Evolutionary conservation across 805 yeast species (phyloP).

Genomic region (Candida rishiriensis): DNA sequence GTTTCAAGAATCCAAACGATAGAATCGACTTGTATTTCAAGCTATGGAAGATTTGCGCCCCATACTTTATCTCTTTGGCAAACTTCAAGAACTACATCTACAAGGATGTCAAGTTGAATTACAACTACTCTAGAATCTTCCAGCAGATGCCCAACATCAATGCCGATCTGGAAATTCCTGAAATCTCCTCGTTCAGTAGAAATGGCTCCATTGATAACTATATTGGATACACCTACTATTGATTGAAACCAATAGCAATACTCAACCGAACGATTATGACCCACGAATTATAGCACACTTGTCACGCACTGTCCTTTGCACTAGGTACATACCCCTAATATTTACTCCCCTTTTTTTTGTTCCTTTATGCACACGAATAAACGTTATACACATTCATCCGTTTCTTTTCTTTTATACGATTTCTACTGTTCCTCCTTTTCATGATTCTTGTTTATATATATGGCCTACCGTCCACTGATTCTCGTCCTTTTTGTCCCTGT

Average conservation of each 20-base stretch:
- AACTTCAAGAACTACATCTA: conserved; percentile 42
- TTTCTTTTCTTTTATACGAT: neutral
- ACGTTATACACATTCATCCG: neutral
- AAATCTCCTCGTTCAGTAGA: conserved; percentile 31
- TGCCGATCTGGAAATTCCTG: conserved; percentile 38
- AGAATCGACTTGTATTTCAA: conserved; percentile 53
- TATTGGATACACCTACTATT: conserved; percentile 23
- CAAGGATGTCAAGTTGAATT: conserved; percentile 41
- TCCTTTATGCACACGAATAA: neutral
- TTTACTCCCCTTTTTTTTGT: neutral
- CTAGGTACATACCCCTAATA: neutral
- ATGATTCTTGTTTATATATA: neutral
- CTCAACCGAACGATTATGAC: too few relatives aligned
- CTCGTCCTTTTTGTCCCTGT: too few relatives aligned
- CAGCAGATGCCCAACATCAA: conserved; percentile 34
- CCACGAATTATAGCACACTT: neutral
- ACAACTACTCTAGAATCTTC: conserved; percentile 35
- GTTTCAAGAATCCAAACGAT: conserved; percentile 30
- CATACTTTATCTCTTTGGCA: conserved; percentile 43
- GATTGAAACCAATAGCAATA: neutral
- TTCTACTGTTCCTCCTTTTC: neutral
- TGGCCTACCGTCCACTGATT: neutral
- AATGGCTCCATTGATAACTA: conserved; percentile 28
- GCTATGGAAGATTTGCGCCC: conserved; percentile 47
- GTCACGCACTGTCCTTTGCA: neutral